Evolutionary conservation across 179 eudicot species (phyloP).

Genomic region (Corrigiola litoralis): DNA sequence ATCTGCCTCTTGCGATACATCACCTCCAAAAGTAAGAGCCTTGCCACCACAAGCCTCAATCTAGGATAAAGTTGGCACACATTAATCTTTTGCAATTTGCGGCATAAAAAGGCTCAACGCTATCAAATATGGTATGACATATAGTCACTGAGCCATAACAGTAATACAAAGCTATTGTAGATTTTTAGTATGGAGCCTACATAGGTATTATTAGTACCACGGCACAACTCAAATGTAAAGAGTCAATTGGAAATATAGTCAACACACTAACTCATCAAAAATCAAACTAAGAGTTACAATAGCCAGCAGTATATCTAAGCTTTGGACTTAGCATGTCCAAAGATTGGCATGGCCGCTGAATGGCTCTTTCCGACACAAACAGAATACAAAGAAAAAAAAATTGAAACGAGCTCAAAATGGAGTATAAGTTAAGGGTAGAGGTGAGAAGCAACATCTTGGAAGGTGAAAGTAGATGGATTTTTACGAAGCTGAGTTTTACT

Average conservation of each 20-base stretch:
- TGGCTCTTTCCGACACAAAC: not conserved
- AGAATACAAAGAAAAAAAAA: not conserved
- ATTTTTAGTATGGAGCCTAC: too few relatives aligned
- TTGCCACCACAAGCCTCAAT: constrained; percentile 77
- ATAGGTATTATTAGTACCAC: not conserved
- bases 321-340: too few relatives aligned
- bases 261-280: not conserved
- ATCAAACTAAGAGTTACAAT: not conserved
- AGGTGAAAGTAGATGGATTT: not conserved
- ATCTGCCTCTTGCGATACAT: constrained; percentile 92
- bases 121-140: not conserved
- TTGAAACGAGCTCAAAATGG: not conserved
- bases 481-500: not conserved
- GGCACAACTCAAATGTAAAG: not conserved
- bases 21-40: constrained; percentile 87
- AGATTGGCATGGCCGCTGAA: not conserved
- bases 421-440: not conserved
- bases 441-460: not conserved
- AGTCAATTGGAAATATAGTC: not conserved
- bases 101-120: not conserved
- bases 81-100: not conserved
- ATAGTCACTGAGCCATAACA: not conserved
- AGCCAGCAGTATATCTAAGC: not conserved
- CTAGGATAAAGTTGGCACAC: constrained; percentile 33
- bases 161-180: not conserved